Conservation (phyloP, 306 rosid species). For the Chamaecrista fasciculata region DNA sequence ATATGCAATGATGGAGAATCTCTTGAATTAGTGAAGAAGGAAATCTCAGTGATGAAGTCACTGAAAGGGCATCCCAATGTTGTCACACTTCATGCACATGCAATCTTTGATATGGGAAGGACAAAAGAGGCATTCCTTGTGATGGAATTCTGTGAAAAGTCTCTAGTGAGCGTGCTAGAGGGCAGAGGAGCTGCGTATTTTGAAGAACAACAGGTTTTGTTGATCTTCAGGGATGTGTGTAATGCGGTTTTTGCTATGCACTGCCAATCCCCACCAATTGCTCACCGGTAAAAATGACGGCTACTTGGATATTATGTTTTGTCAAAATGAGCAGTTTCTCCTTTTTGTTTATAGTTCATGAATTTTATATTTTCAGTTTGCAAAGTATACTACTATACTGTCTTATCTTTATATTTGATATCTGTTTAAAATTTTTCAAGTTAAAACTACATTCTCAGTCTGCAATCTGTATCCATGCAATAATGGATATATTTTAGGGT, state of each 20-base stretch:
- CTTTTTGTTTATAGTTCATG: too few species aligned
- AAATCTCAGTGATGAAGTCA: conserved; percentile 74
- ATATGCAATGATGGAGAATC: conserved; percentile 90
- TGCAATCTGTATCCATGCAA: not conserved
- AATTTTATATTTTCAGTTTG: not conserved
- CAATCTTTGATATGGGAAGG: conserved; percentile 88
- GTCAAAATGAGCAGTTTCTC: not conserved
- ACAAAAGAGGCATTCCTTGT: conserved; percentile 90
- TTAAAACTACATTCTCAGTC: not conserved
- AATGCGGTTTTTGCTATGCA: conserved; percentile 96
- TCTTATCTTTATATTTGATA: not conserved
- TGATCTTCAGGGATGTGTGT: conserved; percentile 86
- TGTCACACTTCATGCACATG: conserved; percentile 73
- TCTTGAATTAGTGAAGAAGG: conserved; percentile 77
- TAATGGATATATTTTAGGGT: not conserved
- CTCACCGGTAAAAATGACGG: conserved; percentile 66
- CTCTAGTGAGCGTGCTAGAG: conserved; percentile 84
- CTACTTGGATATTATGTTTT: conserved; percentile 5
- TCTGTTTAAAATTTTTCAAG: not conserved
- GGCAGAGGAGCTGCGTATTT: conserved; percentile 83
- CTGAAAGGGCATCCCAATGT: conserved; percentile 88
- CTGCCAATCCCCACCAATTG: conserved; percentile 87
- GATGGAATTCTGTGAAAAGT: conserved; percentile 91
- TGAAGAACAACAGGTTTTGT: conserved; percentile 79
- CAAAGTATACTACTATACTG: too few species aligned